Evolutionary conservation across 2,329 filamentous ascomycete species (phyloP).

Genomic region (Gremmenia infestans): DNA sequence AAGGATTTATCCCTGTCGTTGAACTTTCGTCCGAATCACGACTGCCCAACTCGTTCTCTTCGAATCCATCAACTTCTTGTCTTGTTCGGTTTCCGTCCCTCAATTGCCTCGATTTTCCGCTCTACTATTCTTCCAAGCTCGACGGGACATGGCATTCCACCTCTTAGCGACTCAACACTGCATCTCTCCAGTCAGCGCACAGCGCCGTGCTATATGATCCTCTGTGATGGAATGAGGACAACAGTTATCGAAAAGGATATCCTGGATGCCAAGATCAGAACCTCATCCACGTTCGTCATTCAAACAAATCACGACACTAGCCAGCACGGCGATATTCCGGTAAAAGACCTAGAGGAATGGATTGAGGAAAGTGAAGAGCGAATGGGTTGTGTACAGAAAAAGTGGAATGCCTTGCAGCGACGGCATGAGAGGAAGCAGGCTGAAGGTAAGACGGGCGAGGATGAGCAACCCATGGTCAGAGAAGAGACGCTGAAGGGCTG

Average conservation of each 20-base stretch:
- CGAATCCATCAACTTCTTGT: slow-evolving; percentile 48
- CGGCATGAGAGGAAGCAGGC: slow-evolving; percentile 15
- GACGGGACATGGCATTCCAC: slow-evolving; percentile 2
- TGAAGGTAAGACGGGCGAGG: slow-evolving; percentile 9
- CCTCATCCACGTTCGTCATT: slow-evolving; percentile 1
- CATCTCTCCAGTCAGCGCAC: slow-evolving; percentile 37
- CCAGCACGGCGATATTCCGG: neutral
- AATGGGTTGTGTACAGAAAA: slow-evolving; percentile 33
- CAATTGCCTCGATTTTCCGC: slow-evolving; percentile 49
- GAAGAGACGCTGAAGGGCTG: slow-evolving; percentile 38
- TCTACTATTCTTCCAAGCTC: slow-evolving; percentile 17
- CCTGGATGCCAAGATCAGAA: slow-evolving; percentile 35
- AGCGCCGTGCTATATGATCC: slow-evolving; percentile 52
- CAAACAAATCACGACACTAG: slow-evolving; percentile 3
- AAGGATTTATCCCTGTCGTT: slow-evolving; percentile 42
- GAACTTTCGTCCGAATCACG: slow-evolving; percentile 47
- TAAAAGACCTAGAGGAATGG: neutral
- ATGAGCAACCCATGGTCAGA: slow-evolving; percentile 26
- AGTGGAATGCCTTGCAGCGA: slow-evolving; percentile 33
- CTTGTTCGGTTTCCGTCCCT: slow-evolving; percentile 47
- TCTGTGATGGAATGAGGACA: slow-evolving; percentile 45
- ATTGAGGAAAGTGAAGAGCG: slow-evolving; percentile 33
- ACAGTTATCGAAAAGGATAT: slow-evolving; percentile 53
- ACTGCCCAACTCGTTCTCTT: slow-evolving; percentile 36
- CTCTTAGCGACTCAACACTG: slow-evolving; percentile 15